A percentile compares a stretch with the other conserved stretches of the same genome.
phyloP scores from a whole-genome alignment of 129 eudicot species.

The Helianthus annuus region DNA sequence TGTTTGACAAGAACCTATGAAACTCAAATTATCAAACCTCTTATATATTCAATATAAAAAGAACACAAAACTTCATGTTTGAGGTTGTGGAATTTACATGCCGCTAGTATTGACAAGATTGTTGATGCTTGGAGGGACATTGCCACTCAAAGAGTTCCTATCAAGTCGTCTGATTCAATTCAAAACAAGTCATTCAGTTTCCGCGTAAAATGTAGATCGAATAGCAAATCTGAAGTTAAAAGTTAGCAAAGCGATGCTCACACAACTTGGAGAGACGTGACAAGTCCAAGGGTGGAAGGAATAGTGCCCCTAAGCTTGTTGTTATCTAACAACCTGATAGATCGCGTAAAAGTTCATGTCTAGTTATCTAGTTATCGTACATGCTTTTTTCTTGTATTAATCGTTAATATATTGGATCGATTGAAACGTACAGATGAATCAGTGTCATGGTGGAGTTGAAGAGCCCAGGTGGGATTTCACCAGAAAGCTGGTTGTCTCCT shows the following conservation, averaged over 20 bases:
- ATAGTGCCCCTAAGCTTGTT: slow-evolving; percentile 43
- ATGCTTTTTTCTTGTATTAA: not conserved
- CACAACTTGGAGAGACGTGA: slow-evolving; percentile 39
- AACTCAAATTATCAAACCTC: not conserved
- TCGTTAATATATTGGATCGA: not conserved
- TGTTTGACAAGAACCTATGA: slow-evolving; percentile 46
- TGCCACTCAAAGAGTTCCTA: slow-evolving; percentile 37
- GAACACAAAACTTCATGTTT: not conserved
- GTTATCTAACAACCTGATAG: slow-evolving; percentile 45
- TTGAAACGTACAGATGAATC: slow-evolving; percentile 56
- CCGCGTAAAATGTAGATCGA: not conserved
- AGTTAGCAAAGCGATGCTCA: slow-evolving; percentile 26
- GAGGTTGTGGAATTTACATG: slow-evolving; percentile 31
- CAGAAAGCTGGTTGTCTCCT: slow-evolving; percentile 62
- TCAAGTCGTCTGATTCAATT: slow-evolving; percentile 44
- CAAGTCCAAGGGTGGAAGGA: slow-evolving; percentile 46
- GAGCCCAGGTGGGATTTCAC: slow-evolving; percentile 49
- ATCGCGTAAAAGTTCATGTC: not conserved
- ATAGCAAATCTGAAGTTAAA: slow-evolving; percentile 6
- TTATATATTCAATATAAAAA: not conserved
- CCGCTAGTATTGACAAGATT: slow-evolving; percentile 32
- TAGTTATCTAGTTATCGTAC: not conserved
- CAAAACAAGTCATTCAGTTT: slow-evolving; percentile 3
- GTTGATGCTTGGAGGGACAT: slow-evolving; percentile 47
- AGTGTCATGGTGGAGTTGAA: slow-evolving; percentile 54